Evolutionary conservation across 2,329 filamentous ascomycete species (phyloP), one percentile per base, ranked within the genome.

Genomic region (Corniculantispora saksenae): DNA sequence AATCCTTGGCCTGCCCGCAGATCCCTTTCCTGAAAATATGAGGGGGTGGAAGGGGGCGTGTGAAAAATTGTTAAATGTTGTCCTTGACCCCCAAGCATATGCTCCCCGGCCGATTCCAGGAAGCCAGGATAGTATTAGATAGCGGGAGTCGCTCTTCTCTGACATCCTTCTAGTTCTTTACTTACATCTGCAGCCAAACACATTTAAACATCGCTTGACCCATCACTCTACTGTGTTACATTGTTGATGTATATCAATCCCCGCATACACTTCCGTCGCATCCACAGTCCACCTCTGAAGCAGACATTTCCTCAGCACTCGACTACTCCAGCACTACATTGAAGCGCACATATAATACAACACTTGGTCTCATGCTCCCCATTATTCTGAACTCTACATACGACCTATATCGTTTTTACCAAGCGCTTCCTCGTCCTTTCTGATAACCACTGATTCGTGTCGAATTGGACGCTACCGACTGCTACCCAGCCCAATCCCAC

Each of bases 121-220:
- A 40, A 56, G 21, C 40, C 21, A 17, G 40, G 43, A 53, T 40
- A 47, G 38, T 62, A 63, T 63, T 63, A 63, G 38, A 63, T 51
- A 50, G 27, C 51, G 40, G 40, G 19, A 48, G 51, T 63, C 51
- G 51, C 60, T 48, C 60, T 19, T 45, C 12, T 51, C 23, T 23
- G 23, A 8, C 13, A 17, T 9, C 40, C 32, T 47, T 8, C 51
- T 12, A 8, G n/a, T 29, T 56, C 17, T n/a, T 62, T 40, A 19
- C 38, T 35, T 48, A 9, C 23, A 48, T 29, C 19, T 40, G 8
- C 56, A 60, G 29, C 7, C 3, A 27, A 38, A n/a, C 45, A 40
- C 23, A 48, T 35, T 56, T 62, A 38, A 50, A 38, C 27, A 56
- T n/a, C 32, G 23, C 48, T 45, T 9, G n/a, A 25, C 35, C 54